Conservation (phyloP, 2,329 filamentous ascomycete genomes). For the Penicillium sp. region DNA sequence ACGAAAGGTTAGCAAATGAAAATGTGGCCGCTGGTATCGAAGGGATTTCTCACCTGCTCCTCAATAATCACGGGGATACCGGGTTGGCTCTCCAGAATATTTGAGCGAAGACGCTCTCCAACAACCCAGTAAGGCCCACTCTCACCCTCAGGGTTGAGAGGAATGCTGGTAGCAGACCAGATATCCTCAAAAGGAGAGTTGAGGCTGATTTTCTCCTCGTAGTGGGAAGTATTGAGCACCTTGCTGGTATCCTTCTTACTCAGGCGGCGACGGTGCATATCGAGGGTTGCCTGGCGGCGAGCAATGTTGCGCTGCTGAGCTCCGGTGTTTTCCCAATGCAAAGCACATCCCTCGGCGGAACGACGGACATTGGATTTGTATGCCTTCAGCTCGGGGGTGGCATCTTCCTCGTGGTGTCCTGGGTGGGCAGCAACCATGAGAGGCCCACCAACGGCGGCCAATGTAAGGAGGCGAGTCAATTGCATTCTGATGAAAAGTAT, state of each 20-base stretch:
- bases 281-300: background rate
- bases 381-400: background rate
- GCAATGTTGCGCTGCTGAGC: background rate
- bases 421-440: background rate
- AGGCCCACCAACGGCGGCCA: background rate
- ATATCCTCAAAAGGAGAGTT: background rate
- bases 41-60: background rate
- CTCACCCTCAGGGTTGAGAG: background rate
- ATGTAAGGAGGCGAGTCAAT: background rate
- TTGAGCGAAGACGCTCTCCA: slow-evolving; percentile 11
- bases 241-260: background rate
- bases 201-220: background rate
- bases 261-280: background rate
- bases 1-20: background rate
- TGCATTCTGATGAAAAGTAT: background rate
- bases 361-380: background rate
- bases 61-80: slow-evolving; percentile 8
- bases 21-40: background rate
- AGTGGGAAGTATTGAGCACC: background rate
- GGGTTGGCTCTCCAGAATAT: slow-evolving; percentile 7
- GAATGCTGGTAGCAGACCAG: background rate
- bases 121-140: slow-evolving; percentile 11
- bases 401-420: background rate
- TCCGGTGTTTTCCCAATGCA: background rate
- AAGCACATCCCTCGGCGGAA: background rate